Base-by-base conservation (phyloP, 148 eudicot species). In the Drosera capensis region DNA sequence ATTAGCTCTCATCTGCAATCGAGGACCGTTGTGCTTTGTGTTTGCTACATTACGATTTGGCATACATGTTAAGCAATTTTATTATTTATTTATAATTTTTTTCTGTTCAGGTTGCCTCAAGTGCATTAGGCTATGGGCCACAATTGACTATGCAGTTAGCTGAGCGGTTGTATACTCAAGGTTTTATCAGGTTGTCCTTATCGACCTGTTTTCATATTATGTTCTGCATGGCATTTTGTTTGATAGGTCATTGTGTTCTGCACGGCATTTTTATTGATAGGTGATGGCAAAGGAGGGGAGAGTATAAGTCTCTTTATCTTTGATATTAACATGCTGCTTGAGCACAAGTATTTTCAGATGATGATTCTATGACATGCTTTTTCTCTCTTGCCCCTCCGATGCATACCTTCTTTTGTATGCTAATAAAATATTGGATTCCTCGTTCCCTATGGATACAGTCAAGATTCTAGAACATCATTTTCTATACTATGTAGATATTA, bases 91-190 rank as follows among this genome's bases (percentile, higher is more conserved):
- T 31, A 35, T 19, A 17, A 48, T 35, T 30, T 6, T 62, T 48
- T 49, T 16, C 39, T 40, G 51, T 62, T 40, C 64, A 87, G 96
- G 86, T 87, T 67, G 96, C 94, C 63, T 87, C 96, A 52, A 87
- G 96, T 60, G 77, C 96, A 42, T 62, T 87, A 49, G 94, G 94
- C 20, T 68, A 73, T 56, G 96, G 90, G 55, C 96, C 96, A 16
- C 96, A 87, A 55, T 55, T 74, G 68, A 74, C 96, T 46, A 87
- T 87, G 96, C 96, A 87, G 64, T 47, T 82, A 38, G 96, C 96
- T 58, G 96, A 87, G 65, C 85, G 86, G 51, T 59, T 87, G 63
- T 87, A 87, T 57, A 87, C 96, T 45, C 96, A 87, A 74, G 96
- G 96, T 55, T 87, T 62, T 53, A 87, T 87, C 78, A 87, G 94